These are phyloP conservation scores for Ochromonas danica DNA, from an alignment of 108 stramenopile genomes.

Conservation along the genomic window DNA sequence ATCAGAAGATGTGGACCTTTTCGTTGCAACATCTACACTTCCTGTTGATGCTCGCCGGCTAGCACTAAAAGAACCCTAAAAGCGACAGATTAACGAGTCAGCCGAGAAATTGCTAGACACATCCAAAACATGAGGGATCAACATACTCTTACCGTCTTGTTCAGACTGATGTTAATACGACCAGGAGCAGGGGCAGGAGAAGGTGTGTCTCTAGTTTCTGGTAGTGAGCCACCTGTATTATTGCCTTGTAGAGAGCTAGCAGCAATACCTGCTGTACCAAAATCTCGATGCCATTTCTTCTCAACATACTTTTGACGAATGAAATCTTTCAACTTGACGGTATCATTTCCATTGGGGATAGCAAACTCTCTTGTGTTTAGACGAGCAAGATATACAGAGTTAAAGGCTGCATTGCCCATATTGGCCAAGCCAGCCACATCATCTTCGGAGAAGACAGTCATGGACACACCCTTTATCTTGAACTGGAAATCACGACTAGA, in stretches of 20 bases:
- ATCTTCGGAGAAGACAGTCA: slow-evolving; percentile 20
- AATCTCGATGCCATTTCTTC: slow-evolving; percentile 32
- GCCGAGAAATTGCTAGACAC: background rate
- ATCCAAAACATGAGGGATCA: background rate
- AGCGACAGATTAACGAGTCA: no score
- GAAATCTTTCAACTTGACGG: slow-evolving; percentile 23
- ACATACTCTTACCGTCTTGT: background rate
- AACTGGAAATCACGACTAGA: slow-evolving; percentile 38
- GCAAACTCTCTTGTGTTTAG: background rate
- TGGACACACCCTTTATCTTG: slow-evolving; percentile 31
- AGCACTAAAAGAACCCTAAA: background rate
- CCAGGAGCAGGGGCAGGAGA: background rate
- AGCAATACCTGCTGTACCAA: background rate
- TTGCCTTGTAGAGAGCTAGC: no score
- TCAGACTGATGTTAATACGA: background rate
- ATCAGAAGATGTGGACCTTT: background rate
- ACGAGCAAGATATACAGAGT: background rate
- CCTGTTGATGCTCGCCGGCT: background rate
- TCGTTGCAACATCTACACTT: background rate
- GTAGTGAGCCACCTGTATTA: no score
- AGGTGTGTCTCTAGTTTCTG: background rate
- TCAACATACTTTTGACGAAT: slow-evolving; percentile 32
- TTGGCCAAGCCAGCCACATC: background rate
- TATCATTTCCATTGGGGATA: slow-evolving; percentile 21
- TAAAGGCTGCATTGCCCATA: slow-evolving; percentile 11